Base-by-base conservation (phyloP, 2,329 filamentous ascomycete genomes). In the Lachnellula arida region DNA sequence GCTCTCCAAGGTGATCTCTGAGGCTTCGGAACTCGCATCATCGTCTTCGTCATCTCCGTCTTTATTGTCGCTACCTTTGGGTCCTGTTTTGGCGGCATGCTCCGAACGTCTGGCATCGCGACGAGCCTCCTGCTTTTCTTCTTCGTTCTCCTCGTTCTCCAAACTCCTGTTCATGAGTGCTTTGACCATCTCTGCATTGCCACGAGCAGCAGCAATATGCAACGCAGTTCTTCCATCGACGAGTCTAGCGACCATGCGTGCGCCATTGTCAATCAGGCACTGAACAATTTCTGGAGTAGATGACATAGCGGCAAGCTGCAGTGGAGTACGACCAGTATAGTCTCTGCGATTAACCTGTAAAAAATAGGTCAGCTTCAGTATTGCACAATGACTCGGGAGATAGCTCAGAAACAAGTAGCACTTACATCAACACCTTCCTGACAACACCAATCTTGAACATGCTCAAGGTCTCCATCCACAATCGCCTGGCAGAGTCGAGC, bases 161-260 rank as follows among this genome's bases (percentile, higher is more conserved):
- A 82, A 80, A 65, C 89, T 94, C 73, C 85, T 90, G 35, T 84
- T 77, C 67, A 96, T 80, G 12, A 96, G 74, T 7, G 85, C 81
- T 59, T 80, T 85, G 61, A 94, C 78, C 60, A 94, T 92, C 17
- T 86, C 82, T 1, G 74, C 68, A 60, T 84, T 74, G 0, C 91
- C 91, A 22, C 86, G 80, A 46, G 84, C 80, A 17, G 89, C 88
- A 17, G 90, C 90, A 32, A 95, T 75, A 70, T 96, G 91, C n/a
- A 96, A 77, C 8, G 90, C 87, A 2, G 89, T 95, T 62, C 83
- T 81, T 3, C 91, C 91, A 69, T 94, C 91, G 0, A 87, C 88
- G 40, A 95, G 70, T 49, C 91, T 82, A 49, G 89, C 80, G 23
- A 91, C 81, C 23, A 96, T 73, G 15, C 89, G 82, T 35, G 89